Percentiles rank a stretch among this genome's conserved stretches.
Conservation (phyloP, 345 rosid genomes). For the Euphorbia pulcherrima region DNA sequence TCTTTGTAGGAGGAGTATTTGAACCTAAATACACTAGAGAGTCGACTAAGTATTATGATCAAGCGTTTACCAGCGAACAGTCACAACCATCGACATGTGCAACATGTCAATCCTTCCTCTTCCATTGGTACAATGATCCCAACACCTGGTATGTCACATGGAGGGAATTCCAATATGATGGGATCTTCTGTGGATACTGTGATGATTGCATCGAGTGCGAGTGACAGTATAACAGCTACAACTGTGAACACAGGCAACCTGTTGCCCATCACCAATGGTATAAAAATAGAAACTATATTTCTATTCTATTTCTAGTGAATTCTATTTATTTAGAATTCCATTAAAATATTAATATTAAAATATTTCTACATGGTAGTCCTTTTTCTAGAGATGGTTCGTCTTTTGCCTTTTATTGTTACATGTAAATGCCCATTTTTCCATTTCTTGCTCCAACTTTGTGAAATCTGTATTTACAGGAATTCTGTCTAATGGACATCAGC, state of each 20-base stretch:
- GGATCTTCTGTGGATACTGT: constrained; percentile 59
- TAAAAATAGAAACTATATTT: too few species aligned
- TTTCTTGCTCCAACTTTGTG: constrained; percentile 10
- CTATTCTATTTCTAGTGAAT: too few species aligned
- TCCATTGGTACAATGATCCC: constrained; percentile 81
- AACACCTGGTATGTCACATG: constrained; percentile 76
- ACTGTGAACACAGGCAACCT: constrained; percentile 47
- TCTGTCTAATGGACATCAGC: constrained; percentile 65
- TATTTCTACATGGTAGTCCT: constrained; percentile 49
- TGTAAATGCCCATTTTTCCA: constrained; percentile 5
- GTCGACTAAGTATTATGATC: constrained; percentile 50
- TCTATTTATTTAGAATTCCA: too few species aligned
- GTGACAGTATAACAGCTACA: constrained; percentile 45
- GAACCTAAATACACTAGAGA: constrained; percentile 64
- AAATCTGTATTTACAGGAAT: constrained; percentile 43
- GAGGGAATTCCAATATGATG: constrained; percentile 49
- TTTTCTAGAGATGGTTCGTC: constrained; percentile 46
- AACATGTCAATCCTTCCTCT: constrained; percentile 54
- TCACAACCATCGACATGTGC: constrained; percentile 46
- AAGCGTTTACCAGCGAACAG: constrained; percentile 32
- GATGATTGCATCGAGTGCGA: constrained; percentile 42
- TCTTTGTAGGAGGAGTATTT: constrained; percentile 71
- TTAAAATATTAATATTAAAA: too few species aligned
- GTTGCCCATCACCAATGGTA: constrained; percentile 44
- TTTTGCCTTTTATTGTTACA: constrained; percentile 8